Evolutionary conservation across 306 rosid species (phyloP).

Genomic region (Quercus parvula): DNA sequence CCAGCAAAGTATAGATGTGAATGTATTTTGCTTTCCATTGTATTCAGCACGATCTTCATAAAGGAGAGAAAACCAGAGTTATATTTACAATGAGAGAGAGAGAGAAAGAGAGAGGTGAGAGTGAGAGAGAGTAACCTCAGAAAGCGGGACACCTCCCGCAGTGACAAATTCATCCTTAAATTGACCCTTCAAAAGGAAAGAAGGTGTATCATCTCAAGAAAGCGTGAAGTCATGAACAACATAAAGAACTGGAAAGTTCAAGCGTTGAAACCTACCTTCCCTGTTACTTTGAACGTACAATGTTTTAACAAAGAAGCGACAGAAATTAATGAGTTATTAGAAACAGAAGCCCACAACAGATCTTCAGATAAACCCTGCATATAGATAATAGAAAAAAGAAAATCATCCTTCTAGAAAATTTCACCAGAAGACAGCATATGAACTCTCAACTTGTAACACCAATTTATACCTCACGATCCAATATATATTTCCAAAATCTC

Average conservation of each 20-base stretch:
- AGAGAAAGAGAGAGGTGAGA: neutral
- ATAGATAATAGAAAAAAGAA: slow-evolving; percentile 5
- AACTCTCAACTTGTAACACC: slow-evolving; percentile 2
- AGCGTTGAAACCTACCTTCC: slow-evolving; percentile 51
- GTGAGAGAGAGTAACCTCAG: slow-evolving; percentile 62
- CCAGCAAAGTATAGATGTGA: slow-evolving; percentile 77
- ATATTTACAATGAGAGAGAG: slow-evolving; percentile 3
- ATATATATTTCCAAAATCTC: slow-evolving; percentile 89
- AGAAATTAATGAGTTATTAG: slow-evolving; percentile 69
- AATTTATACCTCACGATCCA: slow-evolving; percentile 61
- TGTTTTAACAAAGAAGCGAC: slow-evolving; percentile 67
- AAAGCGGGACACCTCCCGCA: slow-evolving; percentile 89
- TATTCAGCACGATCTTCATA: slow-evolving; percentile 60
- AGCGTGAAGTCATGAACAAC: neutral
- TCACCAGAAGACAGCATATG: neutral
- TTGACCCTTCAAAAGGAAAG: slow-evolving; percentile 60
- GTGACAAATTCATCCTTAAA: slow-evolving; percentile 97
- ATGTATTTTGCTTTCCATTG: slow-evolving; percentile 85
- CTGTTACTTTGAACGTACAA: slow-evolving; percentile 56
- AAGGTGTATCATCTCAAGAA: slow-evolving; percentile 5
- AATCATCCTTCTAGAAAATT: slow-evolving; percentile 4
- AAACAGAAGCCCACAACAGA: slow-evolving; percentile 75
- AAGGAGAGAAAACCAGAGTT: slow-evolving; percentile 6
- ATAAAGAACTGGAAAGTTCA: neutral
- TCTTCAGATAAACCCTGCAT: slow-evolving; percentile 67